Evolutionary conservation across 2,329 filamentous ascomycete genomes (phyloP).

Genomic region (Lachnellula cervina): DNA sequence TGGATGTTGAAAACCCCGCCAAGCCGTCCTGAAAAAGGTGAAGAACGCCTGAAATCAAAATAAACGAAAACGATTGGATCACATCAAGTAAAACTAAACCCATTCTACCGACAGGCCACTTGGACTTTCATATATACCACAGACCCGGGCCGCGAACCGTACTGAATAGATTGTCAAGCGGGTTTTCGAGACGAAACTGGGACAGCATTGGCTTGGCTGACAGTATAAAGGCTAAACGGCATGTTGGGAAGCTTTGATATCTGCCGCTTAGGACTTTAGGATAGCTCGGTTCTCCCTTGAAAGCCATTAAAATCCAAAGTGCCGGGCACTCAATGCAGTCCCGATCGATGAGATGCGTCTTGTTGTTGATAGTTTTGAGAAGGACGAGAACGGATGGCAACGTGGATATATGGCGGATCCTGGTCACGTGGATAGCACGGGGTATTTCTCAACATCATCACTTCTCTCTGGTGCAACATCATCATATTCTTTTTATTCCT

Average conservation of each 20-base stretch:
- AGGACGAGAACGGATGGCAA: too few species aligned
- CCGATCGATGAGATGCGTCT: background rate
- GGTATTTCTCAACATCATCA: too few species aligned
- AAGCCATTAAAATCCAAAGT: background rate
- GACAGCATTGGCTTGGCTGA: background rate
- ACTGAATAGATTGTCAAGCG: constrained; percentile 4
- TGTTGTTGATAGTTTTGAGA: too few species aligned
- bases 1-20: background rate
- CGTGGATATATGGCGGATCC: too few species aligned
- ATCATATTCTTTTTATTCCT: too few species aligned
- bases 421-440: too few species aligned
- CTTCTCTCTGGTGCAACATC: too few species aligned
- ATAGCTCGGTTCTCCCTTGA: too few species aligned
- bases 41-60: background rate
- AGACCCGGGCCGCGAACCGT: constrained; percentile 9
- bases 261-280: background rate
- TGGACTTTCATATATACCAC: constrained; percentile 2
- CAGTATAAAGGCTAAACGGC: background rate
- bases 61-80: background rate
- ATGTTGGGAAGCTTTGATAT: background rate
- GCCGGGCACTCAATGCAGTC: background rate
- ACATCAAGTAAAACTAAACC: background rate
- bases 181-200: background rate
- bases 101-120: background rate
- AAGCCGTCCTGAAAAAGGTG: background rate